These are phyloP conservation scores for Panicum virgatum DNA, from an alignment of 202 grass and related monocot genomes.

Conservation along the genomic window DNA sequence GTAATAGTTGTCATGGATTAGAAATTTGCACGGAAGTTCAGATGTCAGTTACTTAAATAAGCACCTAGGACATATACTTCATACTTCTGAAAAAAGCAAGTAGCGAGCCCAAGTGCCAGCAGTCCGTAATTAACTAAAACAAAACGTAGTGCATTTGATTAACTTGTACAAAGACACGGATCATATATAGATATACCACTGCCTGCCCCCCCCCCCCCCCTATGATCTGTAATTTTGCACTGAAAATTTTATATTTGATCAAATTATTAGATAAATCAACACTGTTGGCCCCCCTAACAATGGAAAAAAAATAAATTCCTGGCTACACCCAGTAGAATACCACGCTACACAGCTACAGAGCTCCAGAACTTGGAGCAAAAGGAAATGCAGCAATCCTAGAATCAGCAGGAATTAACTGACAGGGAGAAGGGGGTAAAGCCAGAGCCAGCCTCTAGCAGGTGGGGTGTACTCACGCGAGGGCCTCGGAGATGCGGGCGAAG, in stretches of 20 bases:
- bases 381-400: neutral
- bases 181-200: neutral
- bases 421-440: neutral
- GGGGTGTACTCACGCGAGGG: conserved; percentile 55
- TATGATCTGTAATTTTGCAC: no score
- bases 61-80: neutral
- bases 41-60: neutral
- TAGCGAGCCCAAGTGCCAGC: neutral
- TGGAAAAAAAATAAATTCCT: no score
- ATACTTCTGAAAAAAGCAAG: conserved; percentile 3
- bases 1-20: neutral
- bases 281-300: no score
- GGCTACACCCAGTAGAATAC: no score
- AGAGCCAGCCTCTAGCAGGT: neutral
- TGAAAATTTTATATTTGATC: no score
- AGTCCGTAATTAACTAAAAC: neutral
- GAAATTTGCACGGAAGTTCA: conserved; percentile 1
- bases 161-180: neutral
- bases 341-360: neutral
- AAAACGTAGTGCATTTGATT: neutral
- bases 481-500: conserved; percentile 72
- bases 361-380: neutral
- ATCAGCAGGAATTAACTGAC: neutral
- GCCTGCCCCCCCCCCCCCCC: no score
- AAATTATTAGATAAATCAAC: no score